Conservation (phyloP, 2,329 filamentous ascomycete species). For the Pochonia chlamydosporia region DNA sequence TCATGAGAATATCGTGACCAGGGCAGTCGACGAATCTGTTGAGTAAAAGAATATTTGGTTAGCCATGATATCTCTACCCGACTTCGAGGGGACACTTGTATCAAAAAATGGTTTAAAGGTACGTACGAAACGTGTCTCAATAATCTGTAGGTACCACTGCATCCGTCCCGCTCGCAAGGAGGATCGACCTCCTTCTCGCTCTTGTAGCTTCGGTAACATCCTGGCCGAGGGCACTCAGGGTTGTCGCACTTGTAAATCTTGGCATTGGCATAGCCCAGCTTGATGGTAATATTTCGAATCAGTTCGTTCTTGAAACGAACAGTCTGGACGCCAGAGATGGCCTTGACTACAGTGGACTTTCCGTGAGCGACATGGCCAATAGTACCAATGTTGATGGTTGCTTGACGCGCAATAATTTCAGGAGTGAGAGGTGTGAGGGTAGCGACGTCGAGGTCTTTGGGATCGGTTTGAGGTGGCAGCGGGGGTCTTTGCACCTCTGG, state of each 20-base stretch:
- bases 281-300: conserved; percentile 99
- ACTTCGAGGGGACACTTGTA: not conserved
- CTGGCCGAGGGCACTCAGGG: conserved; percentile 81
- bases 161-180: conserved; percentile 90
- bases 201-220: conserved; percentile 95
- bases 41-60: not conserved
- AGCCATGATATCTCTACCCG: not conserved
- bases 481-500: conserved; percentile 47
- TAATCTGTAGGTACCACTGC: conserved; percentile 78
- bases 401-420: conserved; percentile 96
- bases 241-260: conserved; percentile 99
- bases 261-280: conserved; percentile 98
- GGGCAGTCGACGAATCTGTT: conserved; percentile 92
- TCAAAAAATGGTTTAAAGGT: not conserved
- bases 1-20: conserved; percentile 99
- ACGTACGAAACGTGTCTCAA: conserved; percentile 88
- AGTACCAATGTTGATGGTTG: conserved; percentile 97
- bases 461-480: conserved; percentile 85
- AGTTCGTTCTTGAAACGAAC: conserved; percentile 99
- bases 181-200: conserved; percentile 98
- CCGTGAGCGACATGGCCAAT: conserved; percentile 99
- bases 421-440: conserved; percentile 80
- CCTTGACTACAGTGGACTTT: conserved; percentile 98
- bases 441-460: conserved; percentile 78
- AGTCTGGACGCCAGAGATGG: conserved; percentile 97